These are phyloP conservation scores for Cucumis hystrix DNA, from an alignment of 306 rosid genomes.

Conservation along the genomic window DNA sequence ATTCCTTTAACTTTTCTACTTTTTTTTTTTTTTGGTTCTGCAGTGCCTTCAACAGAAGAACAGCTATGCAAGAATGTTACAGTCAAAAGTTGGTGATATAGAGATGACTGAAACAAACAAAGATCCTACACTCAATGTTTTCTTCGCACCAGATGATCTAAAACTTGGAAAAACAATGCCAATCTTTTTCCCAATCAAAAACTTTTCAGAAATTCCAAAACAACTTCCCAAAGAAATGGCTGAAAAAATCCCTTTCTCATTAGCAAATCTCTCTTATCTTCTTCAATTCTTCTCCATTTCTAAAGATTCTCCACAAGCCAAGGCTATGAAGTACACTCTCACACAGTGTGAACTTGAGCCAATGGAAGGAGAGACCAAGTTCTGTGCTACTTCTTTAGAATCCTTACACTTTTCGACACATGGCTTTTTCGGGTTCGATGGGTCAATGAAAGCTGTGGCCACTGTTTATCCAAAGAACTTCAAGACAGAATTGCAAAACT, in stretches of 20 bases:
- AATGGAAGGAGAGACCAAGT: constrained; percentile 42
- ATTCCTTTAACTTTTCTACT: neutral
- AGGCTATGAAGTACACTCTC: constrained; percentile 43
- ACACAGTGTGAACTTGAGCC: constrained; percentile 36
- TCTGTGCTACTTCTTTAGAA: constrained; percentile 53
- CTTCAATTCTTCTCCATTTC: constrained; percentile 44
- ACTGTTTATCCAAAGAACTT: constrained; percentile 23
- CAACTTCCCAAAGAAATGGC: constrained; percentile 42
- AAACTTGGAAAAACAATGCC: constrained; percentile 36
- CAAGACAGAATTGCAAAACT: constrained; percentile 32
- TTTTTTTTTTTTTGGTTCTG: neutral
- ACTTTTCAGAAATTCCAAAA: constrained; percentile 35
- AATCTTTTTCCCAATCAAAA: constrained; percentile 28
- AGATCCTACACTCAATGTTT: constrained; percentile 34
- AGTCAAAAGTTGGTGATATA: neutral
- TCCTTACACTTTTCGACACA: constrained; percentile 32
- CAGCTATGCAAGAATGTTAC: neutral
- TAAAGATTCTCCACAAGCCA: constrained; percentile 45
- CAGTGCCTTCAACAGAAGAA: neutral
- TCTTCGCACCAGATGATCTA: constrained; percentile 47
- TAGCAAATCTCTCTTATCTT: constrained; percentile 25
- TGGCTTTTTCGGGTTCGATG: constrained; percentile 17
- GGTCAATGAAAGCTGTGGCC: constrained; percentile 22
- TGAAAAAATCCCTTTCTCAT: constrained; percentile 42
- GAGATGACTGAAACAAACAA: neutral